These are phyloP conservation scores for Torrubiellomyces zombiae DNA, from an alignment of 2,329 filamentous ascomycete genomes.

Conservation along the genomic window DNA sequence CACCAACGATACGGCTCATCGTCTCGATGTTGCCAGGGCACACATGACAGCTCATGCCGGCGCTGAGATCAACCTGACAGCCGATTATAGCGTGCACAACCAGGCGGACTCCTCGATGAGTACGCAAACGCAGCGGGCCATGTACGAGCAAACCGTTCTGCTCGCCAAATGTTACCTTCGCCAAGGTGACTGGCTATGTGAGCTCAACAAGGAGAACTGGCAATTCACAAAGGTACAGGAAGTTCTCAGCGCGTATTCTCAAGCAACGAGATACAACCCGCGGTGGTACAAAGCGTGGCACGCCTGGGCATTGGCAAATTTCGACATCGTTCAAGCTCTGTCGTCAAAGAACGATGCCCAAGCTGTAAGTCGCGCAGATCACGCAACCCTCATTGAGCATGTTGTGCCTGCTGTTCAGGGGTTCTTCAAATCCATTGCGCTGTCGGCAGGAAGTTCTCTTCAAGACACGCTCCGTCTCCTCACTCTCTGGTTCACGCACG, in stretches of 20 bases:
- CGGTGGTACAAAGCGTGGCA: conserved; percentile 99
- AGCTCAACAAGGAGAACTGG: conserved; percentile 78
- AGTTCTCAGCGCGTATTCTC: conserved; percentile 76
- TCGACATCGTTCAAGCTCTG: conserved; percentile 84
- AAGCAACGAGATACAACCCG: conserved; percentile 85
- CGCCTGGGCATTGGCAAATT: conserved; percentile 94
- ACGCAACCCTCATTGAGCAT: conserved; percentile 61
- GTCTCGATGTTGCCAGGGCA: conserved; percentile 34
- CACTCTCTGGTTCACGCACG: conserved; percentile 92
- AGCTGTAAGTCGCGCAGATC: conserved; percentile 28
- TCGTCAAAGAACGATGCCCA: conserved; percentile 46
- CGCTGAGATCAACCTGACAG: conserved; percentile 25
- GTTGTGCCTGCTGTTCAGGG: conserved; percentile 89
- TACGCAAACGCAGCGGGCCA: conserved; percentile 32
- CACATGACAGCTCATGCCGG: conserved; percentile 30
- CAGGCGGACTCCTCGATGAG: conserved; percentile 27
- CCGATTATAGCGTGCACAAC: conserved; percentile 34
- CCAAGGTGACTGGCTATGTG: conserved; percentile 89
- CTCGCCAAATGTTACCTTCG: conserved; percentile 92
- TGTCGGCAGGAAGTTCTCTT: conserved; percentile 81
- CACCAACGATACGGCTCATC: conserved; percentile 39
- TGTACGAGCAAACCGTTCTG: conserved; percentile 49
- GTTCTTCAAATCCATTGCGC: conserved; percentile 92
- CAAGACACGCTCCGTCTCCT: conserved; percentile 88
- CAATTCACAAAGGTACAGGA: conserved; percentile 72